These are phyloP conservation scores for Leersia perrieri DNA, from an alignment of 176 grass and related monocot genomes.

Conservation along the genomic window DNA sequence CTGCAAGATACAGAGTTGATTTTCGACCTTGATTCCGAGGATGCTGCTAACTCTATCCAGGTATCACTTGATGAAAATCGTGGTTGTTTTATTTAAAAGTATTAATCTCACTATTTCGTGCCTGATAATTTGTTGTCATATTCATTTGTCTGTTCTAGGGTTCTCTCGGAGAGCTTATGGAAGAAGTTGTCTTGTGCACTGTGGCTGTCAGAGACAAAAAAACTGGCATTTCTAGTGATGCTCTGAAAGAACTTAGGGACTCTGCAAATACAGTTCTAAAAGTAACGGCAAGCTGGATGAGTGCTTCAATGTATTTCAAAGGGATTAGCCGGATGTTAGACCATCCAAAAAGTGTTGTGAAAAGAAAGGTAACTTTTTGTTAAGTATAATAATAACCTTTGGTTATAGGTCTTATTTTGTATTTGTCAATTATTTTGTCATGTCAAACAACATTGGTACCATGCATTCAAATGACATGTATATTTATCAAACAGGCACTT, in stretches of 20 bases:
- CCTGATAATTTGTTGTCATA: slow-evolving; percentile 14
- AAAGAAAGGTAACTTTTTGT: slow-evolving; percentile 68
- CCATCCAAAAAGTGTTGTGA: slow-evolving; percentile 62
- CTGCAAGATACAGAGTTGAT: slow-evolving; percentile 74
- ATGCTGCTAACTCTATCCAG: slow-evolving; percentile 66
- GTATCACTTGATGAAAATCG: slow-evolving; percentile 33
- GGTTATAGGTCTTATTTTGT: slow-evolving; percentile 10
- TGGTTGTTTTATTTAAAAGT: neutral
- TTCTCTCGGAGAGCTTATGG: slow-evolving; percentile 71
- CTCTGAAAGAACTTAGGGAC: slow-evolving; percentile 50
- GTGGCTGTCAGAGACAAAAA: slow-evolving; percentile 55
- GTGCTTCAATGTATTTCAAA: slow-evolving; percentile 70
- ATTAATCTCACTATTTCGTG: neutral
- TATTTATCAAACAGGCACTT: slow-evolving; percentile 59
- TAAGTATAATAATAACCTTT: neutral
- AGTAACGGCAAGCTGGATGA: slow-evolving; percentile 67
- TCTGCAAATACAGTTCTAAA: slow-evolving; percentile 56
- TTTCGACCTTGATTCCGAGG: slow-evolving; percentile 70
- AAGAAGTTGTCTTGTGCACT: slow-evolving; percentile 72
- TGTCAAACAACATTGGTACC: slow-evolving; percentile 1
- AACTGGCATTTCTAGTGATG: slow-evolving; percentile 30
- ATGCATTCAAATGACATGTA: slow-evolving; percentile 19
- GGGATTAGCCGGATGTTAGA: slow-evolving; percentile 69
- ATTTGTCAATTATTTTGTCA: slow-evolving; percentile 30
- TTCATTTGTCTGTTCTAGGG: slow-evolving; percentile 48